Conservation (phyloP, 106 monocot genomes). For the Dendrobium nobile region DNA sequence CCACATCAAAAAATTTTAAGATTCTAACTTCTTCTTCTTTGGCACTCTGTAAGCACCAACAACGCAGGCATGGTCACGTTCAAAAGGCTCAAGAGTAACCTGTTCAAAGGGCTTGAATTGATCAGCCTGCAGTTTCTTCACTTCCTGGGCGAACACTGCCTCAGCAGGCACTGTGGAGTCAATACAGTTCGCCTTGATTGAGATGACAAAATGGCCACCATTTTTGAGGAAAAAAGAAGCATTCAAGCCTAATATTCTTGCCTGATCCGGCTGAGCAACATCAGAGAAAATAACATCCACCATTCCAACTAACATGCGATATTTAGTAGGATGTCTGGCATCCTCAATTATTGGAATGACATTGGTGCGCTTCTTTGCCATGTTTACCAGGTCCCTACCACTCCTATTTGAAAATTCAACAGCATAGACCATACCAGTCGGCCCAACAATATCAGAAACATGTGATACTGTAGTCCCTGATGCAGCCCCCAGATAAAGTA, state of each 20-base stretch:
- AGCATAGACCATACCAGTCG: conserved; percentile 90
- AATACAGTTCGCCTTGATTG: conserved; percentile 95
- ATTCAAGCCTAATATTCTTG: conserved; percentile 84
- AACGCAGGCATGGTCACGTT: conserved; percentile 94
- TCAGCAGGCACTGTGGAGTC: conserved; percentile 90
- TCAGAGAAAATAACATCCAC: conserved; percentile 99
- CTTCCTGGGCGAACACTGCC: conserved; percentile 84
- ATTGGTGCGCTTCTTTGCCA: conserved; percentile 98
- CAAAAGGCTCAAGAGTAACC: conserved; percentile 89
- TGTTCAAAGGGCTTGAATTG: conserved; percentile 91
- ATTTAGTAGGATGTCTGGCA: conserved; percentile 95
- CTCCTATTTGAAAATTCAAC: conserved; percentile 98
- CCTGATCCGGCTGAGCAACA: conserved; percentile 99
- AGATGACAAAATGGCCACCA: conserved; percentile 89
- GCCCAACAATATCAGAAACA: conserved; percentile 97
- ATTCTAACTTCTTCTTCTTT: conserved; percentile 59
- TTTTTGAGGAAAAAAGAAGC: conserved; percentile 86
- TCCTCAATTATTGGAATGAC: conserved; percentile 96
- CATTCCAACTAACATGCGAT: conserved; percentile 95
- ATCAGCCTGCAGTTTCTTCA: conserved; percentile 78
- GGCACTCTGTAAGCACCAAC: conserved; percentile 85
- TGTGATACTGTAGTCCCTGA: conserved; percentile 96
- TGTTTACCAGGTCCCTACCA: conserved; percentile 91
- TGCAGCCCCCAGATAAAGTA: conserved; percentile 92
- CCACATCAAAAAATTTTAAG: neutral